These are phyloP conservation scores for Tolypocladium endophyticum DNA, from an alignment of 2,329 filamentous ascomycete genomes.

Conservation along the genomic window DNA sequence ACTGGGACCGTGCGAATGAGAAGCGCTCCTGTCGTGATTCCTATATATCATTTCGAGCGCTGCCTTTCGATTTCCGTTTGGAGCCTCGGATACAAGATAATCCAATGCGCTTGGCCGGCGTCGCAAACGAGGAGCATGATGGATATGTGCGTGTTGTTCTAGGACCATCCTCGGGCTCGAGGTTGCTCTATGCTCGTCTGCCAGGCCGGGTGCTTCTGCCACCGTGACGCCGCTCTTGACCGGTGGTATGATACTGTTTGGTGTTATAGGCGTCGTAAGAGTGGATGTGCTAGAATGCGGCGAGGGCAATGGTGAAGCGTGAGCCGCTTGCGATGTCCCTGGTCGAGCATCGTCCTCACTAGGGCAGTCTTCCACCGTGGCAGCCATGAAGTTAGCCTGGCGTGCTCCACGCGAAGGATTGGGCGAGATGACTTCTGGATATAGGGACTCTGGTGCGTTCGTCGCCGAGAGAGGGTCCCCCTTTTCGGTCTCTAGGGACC, in stretches of 20 bases:
- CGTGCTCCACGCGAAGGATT: neutral
- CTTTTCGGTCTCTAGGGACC: neutral
- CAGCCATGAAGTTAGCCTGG: neutral
- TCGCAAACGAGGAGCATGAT: conserved; percentile 4
- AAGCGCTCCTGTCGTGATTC: neutral
- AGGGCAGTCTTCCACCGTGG: conserved; percentile 5
- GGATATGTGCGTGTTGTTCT: conserved; percentile 1
- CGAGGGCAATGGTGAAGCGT: conserved; percentile 1
- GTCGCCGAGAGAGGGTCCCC: neutral
- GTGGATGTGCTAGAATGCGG: neutral
- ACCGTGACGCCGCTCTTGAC: neutral
- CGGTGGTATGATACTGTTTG: neutral
- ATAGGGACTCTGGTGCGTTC: neutral
- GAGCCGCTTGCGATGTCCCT: neutral
- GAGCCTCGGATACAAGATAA: conserved; percentile 7
- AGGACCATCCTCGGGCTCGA: neutral
- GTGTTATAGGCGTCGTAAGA: neutral
- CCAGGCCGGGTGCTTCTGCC: neutral
- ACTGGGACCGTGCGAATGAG: neutral
- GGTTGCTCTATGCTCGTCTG: neutral
- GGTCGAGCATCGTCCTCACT: conserved; percentile 1
- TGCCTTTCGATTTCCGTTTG: conserved; percentile 1
- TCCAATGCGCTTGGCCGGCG: conserved; percentile 9
- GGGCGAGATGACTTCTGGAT: neutral
- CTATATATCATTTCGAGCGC: conserved; percentile 1